A percentile compares a stretch with the other conserved stretches of the same genome.
Evolutionary conservation across 768 basidiomycete genomes (phyloP).

Genomic region (Tulasnella sp.): DNA sequence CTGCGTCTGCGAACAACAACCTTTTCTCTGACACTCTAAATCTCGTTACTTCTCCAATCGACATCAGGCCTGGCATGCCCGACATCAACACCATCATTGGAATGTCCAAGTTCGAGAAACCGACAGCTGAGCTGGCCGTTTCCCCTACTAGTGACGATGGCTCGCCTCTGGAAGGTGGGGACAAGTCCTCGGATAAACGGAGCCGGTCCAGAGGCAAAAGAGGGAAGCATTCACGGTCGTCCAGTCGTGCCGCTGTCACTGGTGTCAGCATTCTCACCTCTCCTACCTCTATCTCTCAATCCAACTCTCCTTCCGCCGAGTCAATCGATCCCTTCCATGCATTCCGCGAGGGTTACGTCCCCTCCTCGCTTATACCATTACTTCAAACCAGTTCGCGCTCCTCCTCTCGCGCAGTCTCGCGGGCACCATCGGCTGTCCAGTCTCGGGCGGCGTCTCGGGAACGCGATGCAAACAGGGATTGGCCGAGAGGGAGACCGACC

Average conservation of each 20-base stretch:
- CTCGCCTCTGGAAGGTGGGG: background rate
- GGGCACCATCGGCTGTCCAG: background rate
- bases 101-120: background rate
- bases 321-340: slow-evolving; percentile 8
- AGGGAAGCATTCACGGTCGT: slow-evolving; percentile 8
- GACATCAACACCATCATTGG: background rate
- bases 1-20: background rate
- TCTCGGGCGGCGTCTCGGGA: background rate
- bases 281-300: background rate
- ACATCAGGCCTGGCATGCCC: background rate
- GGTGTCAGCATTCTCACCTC: background rate
- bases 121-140: background rate
- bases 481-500: background rate
- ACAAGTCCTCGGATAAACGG: background rate
- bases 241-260: background rate
- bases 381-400: background rate
- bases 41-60: background rate
- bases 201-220: slow-evolving; percentile 10
- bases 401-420: background rate
- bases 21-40: background rate
- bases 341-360: slow-evolving; percentile 9
- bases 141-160: background rate
- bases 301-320: background rate
- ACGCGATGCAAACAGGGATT: background rate
- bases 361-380: background rate